Percentiles rank a stretch among this genome's conserved stretches.
These are phyloP conservation scores for Lipomyces lipofer DNA, from an alignment of 805 yeast genomes.

Conservation along the genomic window DNA sequence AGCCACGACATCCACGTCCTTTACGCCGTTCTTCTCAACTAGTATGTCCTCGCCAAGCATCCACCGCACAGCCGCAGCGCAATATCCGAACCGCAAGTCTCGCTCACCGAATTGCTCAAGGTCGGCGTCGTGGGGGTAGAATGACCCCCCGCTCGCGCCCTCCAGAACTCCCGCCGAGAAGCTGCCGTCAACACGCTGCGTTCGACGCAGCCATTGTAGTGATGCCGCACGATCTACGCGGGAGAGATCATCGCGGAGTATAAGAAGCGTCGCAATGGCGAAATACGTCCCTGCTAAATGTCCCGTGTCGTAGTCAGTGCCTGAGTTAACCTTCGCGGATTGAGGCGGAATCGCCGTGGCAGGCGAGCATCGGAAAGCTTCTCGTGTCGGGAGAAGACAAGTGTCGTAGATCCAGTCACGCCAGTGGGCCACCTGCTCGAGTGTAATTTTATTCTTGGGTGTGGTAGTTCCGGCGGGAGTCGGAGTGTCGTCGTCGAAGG, in stretches of 20 bases:
- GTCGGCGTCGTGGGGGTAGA: not conserved
- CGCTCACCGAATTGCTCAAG: constrained; percentile 53
- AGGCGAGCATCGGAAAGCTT: constrained; percentile 61
- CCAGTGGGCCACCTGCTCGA: constrained; percentile 39
- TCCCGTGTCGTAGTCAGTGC: constrained; percentile 54
- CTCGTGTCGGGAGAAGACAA: constrained; percentile 33
- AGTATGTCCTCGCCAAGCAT: constrained; percentile 48
- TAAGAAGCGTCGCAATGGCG: constrained; percentile 58
- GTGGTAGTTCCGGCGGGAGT: too few species aligned
- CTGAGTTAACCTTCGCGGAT: constrained; percentile 16
- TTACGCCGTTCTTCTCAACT: constrained; percentile 32
- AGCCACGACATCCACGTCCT: constrained; percentile 40
- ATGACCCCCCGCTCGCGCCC: constrained; percentile 28
- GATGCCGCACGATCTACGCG: constrained; percentile 47
- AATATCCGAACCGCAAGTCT: constrained; percentile 72
- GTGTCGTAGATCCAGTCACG: constrained; percentile 47
- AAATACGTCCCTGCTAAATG: constrained; percentile 76
- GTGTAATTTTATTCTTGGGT: constrained; percentile 36
- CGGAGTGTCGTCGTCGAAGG: constrained; percentile 2
- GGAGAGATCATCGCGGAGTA: constrained; percentile 41
- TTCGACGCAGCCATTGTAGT: constrained; percentile 54
- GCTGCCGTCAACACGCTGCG: constrained; percentile 63
- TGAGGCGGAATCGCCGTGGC: constrained; percentile 30
- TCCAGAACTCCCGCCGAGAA: constrained; percentile 51
- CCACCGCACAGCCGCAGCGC: constrained; percentile 65